Conservation (phyloP, 2,329 filamentous ascomycete genomes). For the Colletotrichum nymphaeae region DNA sequence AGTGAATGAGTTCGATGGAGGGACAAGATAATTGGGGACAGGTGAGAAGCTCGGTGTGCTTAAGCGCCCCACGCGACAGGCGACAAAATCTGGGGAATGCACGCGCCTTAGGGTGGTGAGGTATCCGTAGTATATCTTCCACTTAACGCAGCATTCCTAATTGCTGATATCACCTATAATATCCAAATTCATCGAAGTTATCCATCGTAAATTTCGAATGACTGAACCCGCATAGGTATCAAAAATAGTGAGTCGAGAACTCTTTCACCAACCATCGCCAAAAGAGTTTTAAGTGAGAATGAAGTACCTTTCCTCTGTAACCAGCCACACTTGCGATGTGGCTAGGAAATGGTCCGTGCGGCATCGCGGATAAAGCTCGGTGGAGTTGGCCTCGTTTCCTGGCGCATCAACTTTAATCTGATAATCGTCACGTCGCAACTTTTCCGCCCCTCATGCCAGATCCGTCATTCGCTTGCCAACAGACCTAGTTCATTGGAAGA, state of each 20-base stretch:
- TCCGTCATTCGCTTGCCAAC: slow-evolving; percentile 8
- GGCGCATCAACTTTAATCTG: slow-evolving; percentile 22
- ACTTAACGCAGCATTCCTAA: neutral
- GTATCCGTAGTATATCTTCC: neutral
- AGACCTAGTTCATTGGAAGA: neutral
- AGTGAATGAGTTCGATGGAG: neutral
- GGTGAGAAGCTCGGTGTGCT: neutral
- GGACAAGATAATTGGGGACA: neutral
- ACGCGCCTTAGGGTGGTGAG: neutral
- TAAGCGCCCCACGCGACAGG: neutral
- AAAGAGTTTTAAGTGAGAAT: no score
- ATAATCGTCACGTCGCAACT: slow-evolving; percentile 25
- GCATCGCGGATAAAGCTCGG: neutral
- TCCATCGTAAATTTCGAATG: no score
- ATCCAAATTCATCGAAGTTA: no score
- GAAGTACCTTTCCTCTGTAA: no score
- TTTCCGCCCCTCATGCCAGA: slow-evolving; percentile 28
- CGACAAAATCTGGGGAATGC: neutral
- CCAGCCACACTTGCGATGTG: neutral
- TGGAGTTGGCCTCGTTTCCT: slow-evolving; percentile 19
- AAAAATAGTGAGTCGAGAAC: no score
- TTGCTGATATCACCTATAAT: no score
- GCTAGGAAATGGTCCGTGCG: neutral
- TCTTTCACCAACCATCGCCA: no score
- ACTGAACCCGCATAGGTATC: no score